Conservation (phyloP, 805 yeast genomes). For the Limtongia smithiae region DNA sequence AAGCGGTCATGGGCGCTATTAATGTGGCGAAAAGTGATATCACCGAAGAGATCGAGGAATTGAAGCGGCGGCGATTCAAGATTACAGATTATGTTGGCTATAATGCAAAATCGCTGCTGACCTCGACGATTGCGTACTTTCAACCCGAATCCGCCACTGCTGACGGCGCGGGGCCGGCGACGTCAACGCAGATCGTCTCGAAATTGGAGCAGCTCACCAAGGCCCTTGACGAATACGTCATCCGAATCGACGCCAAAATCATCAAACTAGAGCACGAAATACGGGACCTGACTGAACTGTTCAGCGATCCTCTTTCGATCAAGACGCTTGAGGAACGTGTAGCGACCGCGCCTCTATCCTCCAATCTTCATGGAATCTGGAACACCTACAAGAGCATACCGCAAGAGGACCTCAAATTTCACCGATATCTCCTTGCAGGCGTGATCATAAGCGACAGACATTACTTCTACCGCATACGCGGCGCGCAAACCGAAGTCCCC, state of each 20-base stretch:
- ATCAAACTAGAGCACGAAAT: constrained; percentile 5
- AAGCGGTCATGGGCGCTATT: constrained; percentile 5
- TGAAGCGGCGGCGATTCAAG: neutral
- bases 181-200: neutral
- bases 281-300: constrained; percentile 1
- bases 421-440: constrained; percentile 26
- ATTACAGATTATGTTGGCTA: constrained; percentile 3
- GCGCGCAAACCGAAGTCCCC: neutral
- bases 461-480: constrained; percentile 4
- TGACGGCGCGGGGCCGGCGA: no score
- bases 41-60: neutral
- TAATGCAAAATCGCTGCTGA: constrained; percentile 7
- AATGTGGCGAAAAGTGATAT: neutral
- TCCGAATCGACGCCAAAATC: constrained; percentile 14
- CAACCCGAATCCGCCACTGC: neutral
- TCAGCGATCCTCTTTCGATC: constrained; percentile 16
- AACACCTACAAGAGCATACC: neutral
- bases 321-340: constrained; percentile 8
- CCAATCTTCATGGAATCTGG: neutral
- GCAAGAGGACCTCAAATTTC: constrained; percentile 14
- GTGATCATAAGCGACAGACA: constrained; percentile 13
- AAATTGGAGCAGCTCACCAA: neutral
- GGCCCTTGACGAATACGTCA: constrained; percentile 3
- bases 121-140: constrained; percentile 7
- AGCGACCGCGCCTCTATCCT: neutral